Base-by-base conservation (phyloP, 2,329 filamentous ascomycete genomes). In the Hansfordia pulvinata region DNA sequence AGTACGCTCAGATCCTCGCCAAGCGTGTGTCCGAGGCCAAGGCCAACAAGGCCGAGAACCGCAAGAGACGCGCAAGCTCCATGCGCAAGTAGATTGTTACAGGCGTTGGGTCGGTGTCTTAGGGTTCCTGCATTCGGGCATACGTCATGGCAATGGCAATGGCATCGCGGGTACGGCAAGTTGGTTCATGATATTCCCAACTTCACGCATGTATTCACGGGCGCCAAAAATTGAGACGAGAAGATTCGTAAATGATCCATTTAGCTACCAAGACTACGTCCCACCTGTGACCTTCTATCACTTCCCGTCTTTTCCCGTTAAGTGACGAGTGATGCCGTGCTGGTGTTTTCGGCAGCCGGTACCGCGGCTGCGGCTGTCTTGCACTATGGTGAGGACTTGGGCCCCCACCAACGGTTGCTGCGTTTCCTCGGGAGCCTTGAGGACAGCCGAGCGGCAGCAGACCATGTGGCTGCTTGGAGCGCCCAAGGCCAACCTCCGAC, bases 1-100 rank as follows among this genome's bases (percentile, higher is more conserved):
- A 98, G 68, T 98, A 98, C 64, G 78, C 86, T 49, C 76, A 88
- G 64, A 64, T 96, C 60, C 75, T 98, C 40, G 84, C 90, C 69
- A 92, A 90, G 81, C 90, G 90, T 68, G 83, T 96, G 53, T 69
- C 76, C 56, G 90, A 98, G 71, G 81, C 85, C 69, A 93, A 94
- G 76, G 69, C 80, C 56, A 77, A 79, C 64, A 88, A 90, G 71
- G 77, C 76, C 49, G 88, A 96, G 67, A 68, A 79, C 60, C 83
- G 85, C 70, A 96, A 96, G 85, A 78, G 90, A 60, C 76, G 90
- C 58, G 88, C 88, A 50, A 92, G 82, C 60, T 94, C 88, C 53
- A 84, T 92, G 78, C 76, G 69, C 70, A 88, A 88, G 69, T 85
- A 83, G 65, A 68, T 53, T 32, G 42, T 40, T 49, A 42, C 44